These are phyloP conservation scores for Penicillium sp. DNA, from an alignment of 2,329 filamentous ascomycete species.

Conservation along the genomic window DNA sequence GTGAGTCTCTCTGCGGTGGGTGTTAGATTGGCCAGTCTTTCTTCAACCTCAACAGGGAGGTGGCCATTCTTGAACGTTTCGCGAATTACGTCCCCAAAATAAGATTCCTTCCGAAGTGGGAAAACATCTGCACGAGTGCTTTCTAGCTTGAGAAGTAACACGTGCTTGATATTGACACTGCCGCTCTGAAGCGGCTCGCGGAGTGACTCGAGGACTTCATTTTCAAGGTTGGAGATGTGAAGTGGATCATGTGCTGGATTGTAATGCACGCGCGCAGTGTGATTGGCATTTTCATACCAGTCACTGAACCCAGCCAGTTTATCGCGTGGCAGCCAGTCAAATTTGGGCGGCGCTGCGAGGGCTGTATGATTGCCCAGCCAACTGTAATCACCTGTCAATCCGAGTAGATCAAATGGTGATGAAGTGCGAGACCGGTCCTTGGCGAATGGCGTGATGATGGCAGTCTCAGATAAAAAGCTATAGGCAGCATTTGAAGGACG, in stretches of 20 bases:
- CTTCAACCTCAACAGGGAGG: conserved; percentile 29
- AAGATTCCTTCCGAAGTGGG: conserved; percentile 38
- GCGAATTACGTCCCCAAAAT: conserved; percentile 28
- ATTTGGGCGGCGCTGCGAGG: conserved; percentile 8
- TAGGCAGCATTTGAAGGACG: conserved; percentile 18
- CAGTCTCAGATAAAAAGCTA: conserved; percentile 19
- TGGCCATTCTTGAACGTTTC: conserved; percentile 28
- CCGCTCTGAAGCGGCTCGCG: conserved; percentile 16
- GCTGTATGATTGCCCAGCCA: conserved; percentile 23
- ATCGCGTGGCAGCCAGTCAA: conserved; percentile 21
- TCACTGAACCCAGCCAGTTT: conserved; percentile 20
- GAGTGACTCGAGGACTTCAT: conserved; percentile 26
- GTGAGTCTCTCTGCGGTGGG: conserved; percentile 21
- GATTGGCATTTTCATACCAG: conserved; percentile 16
- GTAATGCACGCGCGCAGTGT: conserved; percentile 26
- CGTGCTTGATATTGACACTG: conserved; percentile 38
- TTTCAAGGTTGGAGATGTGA: conserved; percentile 40
- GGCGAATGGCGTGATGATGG: conserved; percentile 19
- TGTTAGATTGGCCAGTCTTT: conserved; percentile 22
- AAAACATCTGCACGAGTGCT: conserved; percentile 46
- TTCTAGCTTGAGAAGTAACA: conserved; percentile 42
- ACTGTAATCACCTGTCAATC: conserved; percentile 15
- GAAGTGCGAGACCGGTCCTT: conserved; percentile 8
- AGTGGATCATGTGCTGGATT: conserved; percentile 37
- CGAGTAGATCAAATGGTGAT: conserved; percentile 13